Evolutionary conservation across 148 eudicot species (phyloP), one percentile per base, ranked within the genome.

Genomic region (Fagopyrum esculentum): DNA sequence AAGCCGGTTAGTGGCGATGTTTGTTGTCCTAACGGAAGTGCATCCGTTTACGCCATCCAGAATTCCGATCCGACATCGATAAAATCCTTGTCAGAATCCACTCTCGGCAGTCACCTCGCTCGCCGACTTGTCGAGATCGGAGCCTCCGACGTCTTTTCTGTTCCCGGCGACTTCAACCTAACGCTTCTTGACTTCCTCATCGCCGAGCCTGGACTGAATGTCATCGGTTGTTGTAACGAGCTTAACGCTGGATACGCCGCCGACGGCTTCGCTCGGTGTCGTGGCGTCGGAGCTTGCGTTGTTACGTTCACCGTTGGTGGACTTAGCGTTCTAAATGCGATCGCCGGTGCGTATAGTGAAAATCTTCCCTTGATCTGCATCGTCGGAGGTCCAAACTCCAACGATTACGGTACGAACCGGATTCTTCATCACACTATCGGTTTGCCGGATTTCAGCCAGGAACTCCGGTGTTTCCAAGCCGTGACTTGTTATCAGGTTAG

Each of bases 181-280:
- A 86, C 93, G 0, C 86, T 93, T 3, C 90, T 93, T 13, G 97
- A 93, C 80, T 92, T 91, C 64, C 88, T 93, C 45, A 2, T 93
- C 1, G 96, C 92, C 9, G 94, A 93, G 83, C 94, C 97, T 0
- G 87, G 85, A 15, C 91, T 93, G 13, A 84, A 83, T 73, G 69
- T 84, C 2, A 68, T 93, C 48, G 98, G 98, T 50, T 93, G 98
- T 76, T 93, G 98, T 44, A 93, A 93, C 81, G 98, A 93, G 85
- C 98, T 93, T n/a, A 93, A 93, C 82, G 98, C 98, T 5, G 98
- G 98, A 0, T 93, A 93, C 75, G 98, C 98, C 0, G 98, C 98
- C 4, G 98, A 93, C 35, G 98, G 98, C 0, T 93, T 80, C 76
- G 98, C 97, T 0, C 76, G 98, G 13, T 71, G 82, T 0, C 89